These are phyloP conservation scores for Boeremia lycopersici DNA, from an alignment of 2,329 filamentous ascomycete species.

Conservation along the genomic window DNA sequence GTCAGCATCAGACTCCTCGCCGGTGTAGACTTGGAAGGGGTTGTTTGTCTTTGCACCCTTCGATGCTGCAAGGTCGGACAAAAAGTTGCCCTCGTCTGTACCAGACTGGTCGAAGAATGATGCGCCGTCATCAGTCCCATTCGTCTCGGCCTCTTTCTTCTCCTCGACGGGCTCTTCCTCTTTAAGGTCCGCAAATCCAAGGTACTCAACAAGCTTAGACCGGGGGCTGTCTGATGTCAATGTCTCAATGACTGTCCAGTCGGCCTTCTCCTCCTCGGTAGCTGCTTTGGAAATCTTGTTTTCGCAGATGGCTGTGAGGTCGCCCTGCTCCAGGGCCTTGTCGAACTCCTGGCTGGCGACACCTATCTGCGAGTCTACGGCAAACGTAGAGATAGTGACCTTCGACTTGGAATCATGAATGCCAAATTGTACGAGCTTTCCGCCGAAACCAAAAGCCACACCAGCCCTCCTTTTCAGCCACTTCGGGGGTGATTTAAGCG, in stretches of 20 bases:
- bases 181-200: conserved; percentile 75
- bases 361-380: conserved; percentile 84
- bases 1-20: conserved; percentile 82
- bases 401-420: conserved; percentile 74
- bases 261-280: conserved; percentile 89
- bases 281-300: conserved; percentile 75
- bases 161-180: conserved; percentile 46
- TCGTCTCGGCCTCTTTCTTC: conserved; percentile 49
- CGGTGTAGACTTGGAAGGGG: conserved; percentile 87
- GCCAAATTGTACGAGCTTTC: conserved; percentile 82
- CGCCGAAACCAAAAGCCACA: conserved; percentile 93
- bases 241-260: conserved; percentile 94
- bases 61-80: conserved; percentile 81
- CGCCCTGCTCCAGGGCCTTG: conserved; percentile 75
- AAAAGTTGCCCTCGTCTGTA: conserved; percentile 76
- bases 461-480: conserved; percentile 88
- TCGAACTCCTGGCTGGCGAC: conserved; percentile 86
- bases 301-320: conserved; percentile 80
- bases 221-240: conserved; percentile 85
- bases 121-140: conserved; percentile 52
- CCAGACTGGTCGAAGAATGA: conserved; percentile 82
- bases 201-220: conserved; percentile 82
- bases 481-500: conserved; percentile 80
- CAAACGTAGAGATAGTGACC: conserved; percentile 84
- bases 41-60: conserved; percentile 94